Conservation (phyloP, 768 basidiomycete species). For the Coprinopsis strossmayeri region DNA sequence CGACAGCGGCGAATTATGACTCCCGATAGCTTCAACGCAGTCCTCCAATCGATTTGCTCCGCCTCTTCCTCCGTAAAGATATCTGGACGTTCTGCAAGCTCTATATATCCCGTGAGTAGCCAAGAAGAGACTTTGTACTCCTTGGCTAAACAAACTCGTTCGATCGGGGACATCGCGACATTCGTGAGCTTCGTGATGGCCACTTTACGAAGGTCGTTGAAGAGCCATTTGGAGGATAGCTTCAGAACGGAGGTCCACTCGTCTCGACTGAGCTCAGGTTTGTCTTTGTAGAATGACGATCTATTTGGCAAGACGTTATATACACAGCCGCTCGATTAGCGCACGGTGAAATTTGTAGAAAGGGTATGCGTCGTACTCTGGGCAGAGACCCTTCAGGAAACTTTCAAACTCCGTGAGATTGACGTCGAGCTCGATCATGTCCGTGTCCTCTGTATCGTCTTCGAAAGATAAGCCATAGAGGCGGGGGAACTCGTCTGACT, state of each 20-base stretch:
- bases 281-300: too few relatives aligned
- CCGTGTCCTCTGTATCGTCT: background rate
- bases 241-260: constrained; percentile 34
- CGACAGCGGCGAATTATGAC: background rate
- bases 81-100: constrained; percentile 18
- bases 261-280: constrained; percentile 1
- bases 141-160: constrained; percentile 24
- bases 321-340: too few relatives aligned
- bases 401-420: background rate
- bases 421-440: background rate
- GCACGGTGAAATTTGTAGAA: background rate
- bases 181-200: constrained; percentile 21
- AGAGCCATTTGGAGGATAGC: constrained; percentile 32
- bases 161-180: constrained; percentile 14
- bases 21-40: constrained; percentile 17
- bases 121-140: constrained; percentile 26
- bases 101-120: constrained; percentile 23
- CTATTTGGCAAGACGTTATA: too few relatives aligned
- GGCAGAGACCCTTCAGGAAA: background rate
- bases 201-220: constrained; percentile 20
- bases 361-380: background rate
- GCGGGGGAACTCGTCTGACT: background rate
- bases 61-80: constrained; percentile 21
- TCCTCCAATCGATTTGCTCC: constrained; percentile 20
- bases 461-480: background rate